Percentiles rank a stretch among this genome's conserved stretches.
These are phyloP conservation scores for Lupinus albus DNA, from an alignment of 306 rosid genomes.

Conservation along the genomic window DNA sequence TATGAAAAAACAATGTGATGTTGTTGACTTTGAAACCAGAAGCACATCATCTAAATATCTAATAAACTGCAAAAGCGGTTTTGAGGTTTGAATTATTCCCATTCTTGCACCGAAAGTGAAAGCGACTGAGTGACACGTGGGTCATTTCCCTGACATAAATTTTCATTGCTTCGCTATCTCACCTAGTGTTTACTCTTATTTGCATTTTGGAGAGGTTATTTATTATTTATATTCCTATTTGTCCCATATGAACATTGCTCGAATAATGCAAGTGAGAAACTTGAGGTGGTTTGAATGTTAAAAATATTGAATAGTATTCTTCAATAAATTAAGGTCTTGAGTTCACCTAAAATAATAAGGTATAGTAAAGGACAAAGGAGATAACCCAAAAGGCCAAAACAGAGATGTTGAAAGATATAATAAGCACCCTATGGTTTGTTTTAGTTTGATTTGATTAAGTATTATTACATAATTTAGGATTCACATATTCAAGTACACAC, in stretches of 20 bases:
- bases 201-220: background rate
- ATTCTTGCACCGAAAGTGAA: constrained; percentile 69
- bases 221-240: background rate
- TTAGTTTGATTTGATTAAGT: too few species aligned
- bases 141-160: constrained; percentile 38
- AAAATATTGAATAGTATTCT: too few species aligned
- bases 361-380: too few species aligned
- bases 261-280: too few species aligned
- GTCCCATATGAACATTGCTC: background rate
- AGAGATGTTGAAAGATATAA: too few species aligned
- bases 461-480: too few species aligned
- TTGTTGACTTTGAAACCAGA: constrained; percentile 59
- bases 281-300: too few species aligned
- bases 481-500: too few species aligned
- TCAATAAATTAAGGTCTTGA: too few species aligned
- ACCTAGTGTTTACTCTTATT: background rate
- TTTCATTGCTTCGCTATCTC: constrained; percentile 8
- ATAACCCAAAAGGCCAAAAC: too few species aligned
- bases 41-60: background rate
- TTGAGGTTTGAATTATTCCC: constrained; percentile 36
- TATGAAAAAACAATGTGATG: constrained; percentile 37
- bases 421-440: too few species aligned
- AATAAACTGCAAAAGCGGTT: constrained; percentile 25
- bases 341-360: too few species aligned
- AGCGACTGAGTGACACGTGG: constrained; percentile 43